phyloP scores from a whole-genome alignment of 2,329 filamentous ascomycete species.

The Monosporascus ibericus region DNA sequence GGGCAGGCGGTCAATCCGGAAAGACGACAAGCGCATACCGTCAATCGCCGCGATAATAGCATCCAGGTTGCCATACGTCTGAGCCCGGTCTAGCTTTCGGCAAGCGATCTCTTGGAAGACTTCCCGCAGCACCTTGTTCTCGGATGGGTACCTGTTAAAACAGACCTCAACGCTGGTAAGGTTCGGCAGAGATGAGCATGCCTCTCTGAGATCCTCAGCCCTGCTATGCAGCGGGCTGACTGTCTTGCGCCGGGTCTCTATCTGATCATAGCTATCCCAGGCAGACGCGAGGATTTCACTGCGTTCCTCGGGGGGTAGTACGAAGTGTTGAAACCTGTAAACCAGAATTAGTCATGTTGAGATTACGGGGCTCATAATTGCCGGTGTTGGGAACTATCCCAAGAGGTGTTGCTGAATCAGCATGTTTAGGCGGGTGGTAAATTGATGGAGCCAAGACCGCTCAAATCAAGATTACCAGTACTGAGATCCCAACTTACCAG shows the following conservation, averaged over 20 bases:
- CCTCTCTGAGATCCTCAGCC: constrained; percentile 30
- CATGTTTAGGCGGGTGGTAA: background rate
- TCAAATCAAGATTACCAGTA: background rate
- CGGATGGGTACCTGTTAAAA: constrained; percentile 34
- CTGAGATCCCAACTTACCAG: constrained; percentile 15
- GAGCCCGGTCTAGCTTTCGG: constrained; percentile 31
- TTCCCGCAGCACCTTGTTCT: constrained; percentile 30
- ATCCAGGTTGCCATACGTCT: constrained; percentile 33
- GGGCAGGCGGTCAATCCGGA: constrained; percentile 37
- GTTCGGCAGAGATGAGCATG: constrained; percentile 33
- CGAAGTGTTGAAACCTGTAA: constrained; percentile 30
- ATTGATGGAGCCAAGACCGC: background rate
- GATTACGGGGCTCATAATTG: background rate
- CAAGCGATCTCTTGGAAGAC: constrained; percentile 33
- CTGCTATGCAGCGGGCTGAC: constrained; percentile 31
- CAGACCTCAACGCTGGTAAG: constrained; percentile 34
- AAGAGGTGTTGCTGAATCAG: background rate
- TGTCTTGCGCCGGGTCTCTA: constrained; percentile 26
- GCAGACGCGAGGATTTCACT: constrained; percentile 28
- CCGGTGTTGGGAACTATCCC: background rate
- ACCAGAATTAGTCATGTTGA: constrained; percentile 7
- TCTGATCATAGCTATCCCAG: constrained; percentile 31
- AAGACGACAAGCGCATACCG: constrained; percentile 28
- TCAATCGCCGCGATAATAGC: constrained; percentile 32
- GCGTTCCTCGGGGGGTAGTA: constrained; percentile 30